These are phyloP conservation scores for Lentinula aciculospora DNA, from an alignment of 768 basidiomycete genomes.

Conservation along the genomic window DNA sequence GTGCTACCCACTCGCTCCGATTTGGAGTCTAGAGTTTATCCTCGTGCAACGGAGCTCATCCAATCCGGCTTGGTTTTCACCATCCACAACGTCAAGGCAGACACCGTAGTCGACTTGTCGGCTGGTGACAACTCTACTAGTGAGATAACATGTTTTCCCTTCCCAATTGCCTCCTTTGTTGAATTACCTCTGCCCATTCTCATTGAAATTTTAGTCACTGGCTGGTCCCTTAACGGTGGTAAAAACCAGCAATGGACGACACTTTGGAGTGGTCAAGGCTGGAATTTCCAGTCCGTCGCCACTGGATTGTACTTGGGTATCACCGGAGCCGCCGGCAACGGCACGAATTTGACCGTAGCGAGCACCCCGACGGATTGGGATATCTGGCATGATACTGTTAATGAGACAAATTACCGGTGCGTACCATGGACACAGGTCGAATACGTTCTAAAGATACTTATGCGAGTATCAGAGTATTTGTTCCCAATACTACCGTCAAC, in stretches of 20 bases:
- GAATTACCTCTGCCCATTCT: background rate
- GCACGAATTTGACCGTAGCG: constrained; percentile 32
- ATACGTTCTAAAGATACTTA: background rate
- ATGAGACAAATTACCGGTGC: constrained; percentile 36
- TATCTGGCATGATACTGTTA: constrained; percentile 39
- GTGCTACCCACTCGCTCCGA: background rate
- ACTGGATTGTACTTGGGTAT: constrained; percentile 36
- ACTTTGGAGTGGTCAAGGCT: constrained; percentile 29
- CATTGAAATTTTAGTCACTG: constrained; percentile 34
- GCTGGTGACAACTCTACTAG: constrained; percentile 42
- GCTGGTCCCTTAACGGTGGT: constrained; percentile 35
- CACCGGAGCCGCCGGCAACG: constrained; percentile 32
- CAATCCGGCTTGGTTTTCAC: constrained; percentile 34
- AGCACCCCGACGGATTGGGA: constrained; percentile 38
- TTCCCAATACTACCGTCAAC: constrained; percentile 35
- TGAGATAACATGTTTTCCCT: constrained; percentile 21
- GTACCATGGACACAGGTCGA: constrained; percentile 9
- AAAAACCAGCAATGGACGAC: constrained; percentile 55
- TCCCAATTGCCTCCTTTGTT: background rate
- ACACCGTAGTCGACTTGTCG: constrained; percentile 52
- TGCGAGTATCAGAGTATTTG: constrained; percentile 27
- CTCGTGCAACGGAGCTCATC: constrained; percentile 16
- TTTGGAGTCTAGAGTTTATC: background rate
- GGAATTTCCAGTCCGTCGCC: constrained; percentile 36
- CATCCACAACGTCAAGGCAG: constrained; percentile 45